A percentile compares a stretch with the other conserved stretches of the same genome.
These are phyloP conservation scores for Curvularia sp. DNA, from an alignment of 2,329 filamentous ascomycete species.

Conservation along the genomic window DNA sequence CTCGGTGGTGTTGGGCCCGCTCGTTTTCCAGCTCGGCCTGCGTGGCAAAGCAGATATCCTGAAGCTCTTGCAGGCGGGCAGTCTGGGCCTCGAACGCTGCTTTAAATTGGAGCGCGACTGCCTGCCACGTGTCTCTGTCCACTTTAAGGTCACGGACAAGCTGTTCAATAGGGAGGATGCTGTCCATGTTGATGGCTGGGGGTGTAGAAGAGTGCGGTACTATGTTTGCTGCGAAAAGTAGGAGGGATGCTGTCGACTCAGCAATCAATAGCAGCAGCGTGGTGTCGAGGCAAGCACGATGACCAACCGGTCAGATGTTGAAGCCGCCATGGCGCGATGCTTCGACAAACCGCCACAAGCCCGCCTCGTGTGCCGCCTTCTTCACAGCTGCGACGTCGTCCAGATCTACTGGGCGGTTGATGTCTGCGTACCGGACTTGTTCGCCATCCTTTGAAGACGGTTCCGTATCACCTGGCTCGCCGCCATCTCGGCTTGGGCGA, in stretches of 20 bases:
- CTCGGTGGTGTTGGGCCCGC: conserved; percentile 26
- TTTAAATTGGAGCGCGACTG: conserved; percentile 38
- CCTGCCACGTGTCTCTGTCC: conserved; percentile 41
- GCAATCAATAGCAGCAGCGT: neutral
- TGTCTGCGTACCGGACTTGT: conserved; percentile 73
- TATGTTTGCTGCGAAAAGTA: conserved; percentile 7
- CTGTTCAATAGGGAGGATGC: conserved; percentile 20
- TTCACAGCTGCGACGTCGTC: conserved; percentile 72
- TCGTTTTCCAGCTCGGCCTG: conserved; percentile 46
- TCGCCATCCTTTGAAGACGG: conserved; percentile 43
- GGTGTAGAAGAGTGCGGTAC: conserved; percentile 30
- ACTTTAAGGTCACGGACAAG: conserved; percentile 34
- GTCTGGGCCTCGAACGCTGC: conserved; percentile 38
- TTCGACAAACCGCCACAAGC: conserved; percentile 82
- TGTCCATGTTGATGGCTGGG: conserved; percentile 12
- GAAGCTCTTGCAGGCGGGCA: conserved; percentile 31
- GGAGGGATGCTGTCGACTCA: neutral
- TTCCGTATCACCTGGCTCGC: conserved; percentile 18
- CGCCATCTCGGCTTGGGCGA: conserved; percentile 35
- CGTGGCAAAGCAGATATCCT: conserved; percentile 39
- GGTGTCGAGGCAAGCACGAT: neutral
- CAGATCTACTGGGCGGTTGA: conserved; percentile 73
- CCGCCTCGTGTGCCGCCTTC: conserved; percentile 71
- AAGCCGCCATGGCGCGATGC: conserved; percentile 64
- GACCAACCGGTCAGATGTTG: conserved; percentile 48